Conservation (phyloP, 352 stramenopile species). For the Phytophthora gonapodyides region DNA sequence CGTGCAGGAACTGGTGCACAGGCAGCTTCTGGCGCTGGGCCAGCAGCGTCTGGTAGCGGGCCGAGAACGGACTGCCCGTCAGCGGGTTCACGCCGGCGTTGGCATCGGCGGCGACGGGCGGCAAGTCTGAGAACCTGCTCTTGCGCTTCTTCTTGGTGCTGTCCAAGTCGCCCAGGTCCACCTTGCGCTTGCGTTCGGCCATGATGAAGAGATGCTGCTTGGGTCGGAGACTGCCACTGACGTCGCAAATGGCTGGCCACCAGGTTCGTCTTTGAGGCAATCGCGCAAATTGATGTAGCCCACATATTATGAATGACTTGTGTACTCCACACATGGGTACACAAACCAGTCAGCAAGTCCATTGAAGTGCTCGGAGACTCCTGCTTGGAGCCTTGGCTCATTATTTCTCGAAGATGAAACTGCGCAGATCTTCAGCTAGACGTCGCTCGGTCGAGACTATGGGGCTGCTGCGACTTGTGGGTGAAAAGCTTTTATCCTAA, state of each 20-base stretch:
- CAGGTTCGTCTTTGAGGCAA: too few relatives aligned
- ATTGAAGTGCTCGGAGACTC: too few relatives aligned
- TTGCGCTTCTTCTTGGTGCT: slow-evolving; percentile 67
- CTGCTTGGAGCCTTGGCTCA: too few relatives aligned
- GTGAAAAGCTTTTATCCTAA: too few relatives aligned
- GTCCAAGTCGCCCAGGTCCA: slow-evolving; percentile 61
- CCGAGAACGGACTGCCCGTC: slow-evolving; percentile 88
- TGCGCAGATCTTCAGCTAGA: too few relatives aligned
- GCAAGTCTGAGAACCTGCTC: slow-evolving; percentile 77
- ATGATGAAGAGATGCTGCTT: slow-evolving; percentile 32
- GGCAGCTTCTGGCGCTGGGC: slow-evolving; percentile 95
- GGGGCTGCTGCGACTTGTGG: too few relatives aligned
- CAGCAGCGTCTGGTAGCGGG: slow-evolving; percentile 93
- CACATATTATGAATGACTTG: not conserved
- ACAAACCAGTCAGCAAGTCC: too few relatives aligned
- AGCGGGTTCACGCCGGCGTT: slow-evolving; percentile 86
- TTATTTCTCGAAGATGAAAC: too few relatives aligned
- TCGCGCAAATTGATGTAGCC: not conserved
- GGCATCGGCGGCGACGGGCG: slow-evolving; percentile 21
- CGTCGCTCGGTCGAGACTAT: too few relatives aligned
- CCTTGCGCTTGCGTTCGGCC: slow-evolving; percentile 66
- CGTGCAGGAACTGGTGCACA: slow-evolving; percentile 96
- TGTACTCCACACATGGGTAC: too few relatives aligned
- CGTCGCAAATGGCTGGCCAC: slow-evolving; percentile 9
- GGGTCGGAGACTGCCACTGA: slow-evolving; percentile 12